Evolutionary conservation across 108 stramenopile species (phyloP).

Genomic region (Cyclostephanos invisitatus): DNA sequence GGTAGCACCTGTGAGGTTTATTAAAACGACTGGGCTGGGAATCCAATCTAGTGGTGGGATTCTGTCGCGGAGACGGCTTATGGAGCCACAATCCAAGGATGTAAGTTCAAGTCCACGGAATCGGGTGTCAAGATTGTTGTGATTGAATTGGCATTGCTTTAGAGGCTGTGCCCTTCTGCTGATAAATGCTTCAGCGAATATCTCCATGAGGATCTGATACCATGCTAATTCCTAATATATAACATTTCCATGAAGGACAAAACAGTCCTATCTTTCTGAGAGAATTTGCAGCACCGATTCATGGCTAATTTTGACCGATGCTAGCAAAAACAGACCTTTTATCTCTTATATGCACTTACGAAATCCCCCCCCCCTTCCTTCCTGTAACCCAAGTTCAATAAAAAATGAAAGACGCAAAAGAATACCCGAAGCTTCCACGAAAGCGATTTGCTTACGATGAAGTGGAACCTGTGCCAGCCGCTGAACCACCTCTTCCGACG

Average conservation of each 20-base stretch:
- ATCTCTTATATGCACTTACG: not conserved
- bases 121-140: slow-evolving; percentile 1
- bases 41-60: not conserved
- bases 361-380: not conserved
- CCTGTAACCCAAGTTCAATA: too few species aligned
- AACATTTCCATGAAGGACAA: slow-evolving; percentile 16
- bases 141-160: not conserved
- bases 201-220: slow-evolving; percentile 25
- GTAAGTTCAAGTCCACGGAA: not conserved
- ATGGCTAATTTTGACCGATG: not conserved
- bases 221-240: slow-evolving; percentile 28
- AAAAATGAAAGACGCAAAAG: not conserved
- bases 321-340: not conserved
- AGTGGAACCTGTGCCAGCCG: slow-evolving; percentile 63
- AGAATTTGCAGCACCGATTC: slow-evolving; percentile 9
- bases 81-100: not conserved
- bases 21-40: not conserved
- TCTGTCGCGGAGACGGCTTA: not conserved
- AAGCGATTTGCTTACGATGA: slow-evolving; percentile 83
- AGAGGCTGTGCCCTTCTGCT: not conserved
- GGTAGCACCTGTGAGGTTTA: not conserved
- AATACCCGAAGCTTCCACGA: slow-evolving; percentile 52
- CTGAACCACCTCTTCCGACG: slow-evolving; percentile 87
- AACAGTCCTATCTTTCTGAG: slow-evolving; percentile 8
- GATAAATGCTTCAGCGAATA: not conserved